These are phyloP conservation scores for Ploettnerulaceae sp. DNA, from an alignment of 2,329 filamentous ascomycete species.

Conservation along the genomic window DNA sequence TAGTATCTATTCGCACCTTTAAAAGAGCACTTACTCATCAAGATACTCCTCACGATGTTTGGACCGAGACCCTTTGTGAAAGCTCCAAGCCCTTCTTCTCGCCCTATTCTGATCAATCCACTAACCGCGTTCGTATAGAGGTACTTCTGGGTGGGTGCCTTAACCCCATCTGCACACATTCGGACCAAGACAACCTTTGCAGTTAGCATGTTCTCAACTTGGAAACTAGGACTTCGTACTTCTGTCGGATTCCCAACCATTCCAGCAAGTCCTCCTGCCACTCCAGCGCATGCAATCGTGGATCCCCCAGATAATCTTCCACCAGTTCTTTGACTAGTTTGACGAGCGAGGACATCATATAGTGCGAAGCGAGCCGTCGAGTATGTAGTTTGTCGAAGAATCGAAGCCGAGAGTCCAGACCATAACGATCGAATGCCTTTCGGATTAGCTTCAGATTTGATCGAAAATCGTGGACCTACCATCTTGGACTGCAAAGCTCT, in stretches of 20 bases:
- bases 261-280: conserved; percentile 40
- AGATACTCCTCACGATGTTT: conserved; percentile 40
- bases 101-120: conserved; percentile 34
- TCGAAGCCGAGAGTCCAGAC: conserved; percentile 41
- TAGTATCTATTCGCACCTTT: background rate
- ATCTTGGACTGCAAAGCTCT: conserved; percentile 38
- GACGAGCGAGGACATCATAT: conserved; percentile 36
- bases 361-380: conserved; percentile 43
- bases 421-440: conserved; percentile 40
- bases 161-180: conserved; percentile 44
- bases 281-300: conserved; percentile 39
- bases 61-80: conserved; percentile 39
- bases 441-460: background rate
- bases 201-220: too few relatives aligned
- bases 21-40: conserved; percentile 39
- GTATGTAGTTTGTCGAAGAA: conserved; percentile 42
- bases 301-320: conserved; percentile 33
- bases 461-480: conserved; percentile 28
- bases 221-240: conserved; percentile 24
- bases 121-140: conserved; percentile 37
- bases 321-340: conserved; percentile 29
- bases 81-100: conserved; percentile 38
- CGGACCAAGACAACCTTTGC: conserved; percentile 41
- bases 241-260: conserved; percentile 44
- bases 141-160: conserved; percentile 35